Percentiles rank a stretch among this genome's conserved stretches.
These are phyloP conservation scores for Actinomortierella ambigua DNA, from an alignment of 371 early-diverging fungal genomes.

Conservation along the genomic window DNA sequence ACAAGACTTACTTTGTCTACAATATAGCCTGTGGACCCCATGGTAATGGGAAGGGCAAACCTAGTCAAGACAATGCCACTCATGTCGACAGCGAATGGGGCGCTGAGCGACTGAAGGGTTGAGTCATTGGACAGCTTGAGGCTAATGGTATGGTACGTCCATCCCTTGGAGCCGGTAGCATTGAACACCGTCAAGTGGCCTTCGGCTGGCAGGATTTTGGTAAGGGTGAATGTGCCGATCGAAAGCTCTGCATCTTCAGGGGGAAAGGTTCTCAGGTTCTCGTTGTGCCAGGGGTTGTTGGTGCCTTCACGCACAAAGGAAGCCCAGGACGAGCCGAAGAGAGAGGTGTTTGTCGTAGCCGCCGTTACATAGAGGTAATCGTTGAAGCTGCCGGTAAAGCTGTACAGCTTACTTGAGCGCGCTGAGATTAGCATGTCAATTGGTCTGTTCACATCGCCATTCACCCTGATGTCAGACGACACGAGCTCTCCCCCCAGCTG, in stretches of 20 bases:
- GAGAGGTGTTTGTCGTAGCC: constrained; percentile 7
- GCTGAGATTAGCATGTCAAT: constrained; percentile 1
- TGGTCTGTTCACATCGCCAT: constrained; percentile 12
- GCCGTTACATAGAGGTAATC: constrained; percentile 13
- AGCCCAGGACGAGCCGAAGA: constrained; percentile 20
- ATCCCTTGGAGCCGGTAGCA: constrained; percentile 4
- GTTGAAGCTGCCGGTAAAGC: constrained; percentile 16
- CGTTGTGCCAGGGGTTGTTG: background rate
- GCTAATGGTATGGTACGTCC: constrained; percentile 10
- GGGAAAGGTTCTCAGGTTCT: constrained; percentile 17
- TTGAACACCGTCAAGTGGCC: constrained; percentile 38
- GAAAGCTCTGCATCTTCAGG: constrained; percentile 8
- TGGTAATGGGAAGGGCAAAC: constrained; percentile 28
- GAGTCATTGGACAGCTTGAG: background rate
- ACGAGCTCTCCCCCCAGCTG: constrained; percentile 17
- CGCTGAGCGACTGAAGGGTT: constrained; percentile 7
- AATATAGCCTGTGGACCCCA: constrained; percentile 26
- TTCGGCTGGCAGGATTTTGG: constrained; percentile 23
- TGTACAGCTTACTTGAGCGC: constrained; percentile 17
- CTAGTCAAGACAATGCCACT: constrained; percentile 14
- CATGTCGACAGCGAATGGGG: constrained; percentile 26
- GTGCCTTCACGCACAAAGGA: constrained; percentile 21
- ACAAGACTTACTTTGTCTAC: constrained; percentile 33
- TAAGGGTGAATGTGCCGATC: constrained; percentile 21
- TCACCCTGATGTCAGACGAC: constrained; percentile 18